phyloP scores from a whole-genome alignment of 192 early-diverging fungal genomes.

The Funneliformis mosseae region DNA sequence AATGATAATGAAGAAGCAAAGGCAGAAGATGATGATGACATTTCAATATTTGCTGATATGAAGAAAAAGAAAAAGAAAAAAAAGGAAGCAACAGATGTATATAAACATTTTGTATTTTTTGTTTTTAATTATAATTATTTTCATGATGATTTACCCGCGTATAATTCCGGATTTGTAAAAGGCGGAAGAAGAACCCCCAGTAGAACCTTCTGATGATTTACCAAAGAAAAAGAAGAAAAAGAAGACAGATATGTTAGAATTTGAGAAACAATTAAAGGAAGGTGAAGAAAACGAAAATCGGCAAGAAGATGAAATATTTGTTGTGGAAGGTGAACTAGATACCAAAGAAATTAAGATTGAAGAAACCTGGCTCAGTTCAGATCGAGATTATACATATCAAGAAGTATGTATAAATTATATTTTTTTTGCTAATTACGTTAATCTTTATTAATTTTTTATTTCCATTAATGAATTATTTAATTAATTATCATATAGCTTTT shows the following conservation, averaged over 20 bases:
- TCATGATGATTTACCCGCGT: neutral
- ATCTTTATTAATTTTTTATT: too few relatives aligned
- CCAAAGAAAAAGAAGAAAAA: conserved; percentile 75
- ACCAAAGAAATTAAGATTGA: conserved; percentile 44
- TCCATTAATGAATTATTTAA: neutral
- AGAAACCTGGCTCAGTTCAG: conserved; percentile 86
- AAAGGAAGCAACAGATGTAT: conserved; percentile 47
- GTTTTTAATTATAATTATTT: neutral
- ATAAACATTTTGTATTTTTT: neutral
- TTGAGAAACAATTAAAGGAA: conserved; percentile 70
- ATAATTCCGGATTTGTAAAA: neutral
- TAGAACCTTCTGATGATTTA: conserved; percentile 58
- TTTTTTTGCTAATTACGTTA: neutral
- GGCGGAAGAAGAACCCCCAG: conserved; percentile 47
- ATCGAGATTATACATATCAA: conserved; percentile 92
- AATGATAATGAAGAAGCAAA: conserved; percentile 29
- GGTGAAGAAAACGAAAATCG: conserved; percentile 68
- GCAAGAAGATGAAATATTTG: conserved; percentile 59
- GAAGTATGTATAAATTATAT: conserved; percentile 63
- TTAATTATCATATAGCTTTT: conserved; percentile 62
- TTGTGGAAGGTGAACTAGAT: conserved; percentile 49
- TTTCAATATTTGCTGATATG: conserved; percentile 75
- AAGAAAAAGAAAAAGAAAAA: conserved; percentile 91
- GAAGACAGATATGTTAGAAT: conserved; percentile 81
- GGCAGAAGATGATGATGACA: conserved; percentile 59